Base-by-base conservation (phyloP, 805 yeast species). In the Yamadazyma olivae region DNA sequence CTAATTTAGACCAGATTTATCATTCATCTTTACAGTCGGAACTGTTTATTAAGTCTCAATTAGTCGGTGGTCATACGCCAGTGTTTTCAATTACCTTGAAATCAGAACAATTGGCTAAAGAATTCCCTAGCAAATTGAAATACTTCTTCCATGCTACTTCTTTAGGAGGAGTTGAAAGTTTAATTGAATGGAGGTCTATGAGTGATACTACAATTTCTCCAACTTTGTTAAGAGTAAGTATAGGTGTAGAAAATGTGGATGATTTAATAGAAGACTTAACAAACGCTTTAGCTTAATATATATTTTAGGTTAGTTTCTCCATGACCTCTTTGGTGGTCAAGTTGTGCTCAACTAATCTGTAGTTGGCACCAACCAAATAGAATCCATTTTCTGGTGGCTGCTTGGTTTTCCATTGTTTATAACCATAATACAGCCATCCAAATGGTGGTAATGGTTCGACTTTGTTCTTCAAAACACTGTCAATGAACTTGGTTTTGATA, bases 101-200 rank as follows among this genome's bases (percentile, higher is more conserved):
- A 5, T 50, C 65, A 8, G 72, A 64, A 32, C 76, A 75, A 6
- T 59, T 67, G 24, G 95, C 96, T 0, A 75, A 70, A 45, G 36
- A 48, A 7, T 64, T 90, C 12, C 95, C 95, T 6, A 66, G 81
- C 3, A 73, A 67, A 40, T 64, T 88, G 40, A 74, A 77, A 46
- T 75, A 74, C 44, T 88, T 89, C 65, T 83, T 81, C 48, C 98
- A 90, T 60, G 95, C 96, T 3, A 41, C 45, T 19, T 87, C 96
- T 2, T 67, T 91, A 18, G 97, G 97, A 26, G 96, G 97, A 16
- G 86, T 84, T 10, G 97, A 91, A 60, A 83, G 95, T 30, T 65
- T 89, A 51, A 78, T 90, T 39, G 97, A 90, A 59, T 88, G 96
- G 95, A 77, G 96, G 53, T 81, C 87, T 0, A 53, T 90, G 61